Evolutionary conservation across 2,329 filamentous ascomycete genomes (phyloP).

Genomic region (Exophiala bonariae): DNA sequence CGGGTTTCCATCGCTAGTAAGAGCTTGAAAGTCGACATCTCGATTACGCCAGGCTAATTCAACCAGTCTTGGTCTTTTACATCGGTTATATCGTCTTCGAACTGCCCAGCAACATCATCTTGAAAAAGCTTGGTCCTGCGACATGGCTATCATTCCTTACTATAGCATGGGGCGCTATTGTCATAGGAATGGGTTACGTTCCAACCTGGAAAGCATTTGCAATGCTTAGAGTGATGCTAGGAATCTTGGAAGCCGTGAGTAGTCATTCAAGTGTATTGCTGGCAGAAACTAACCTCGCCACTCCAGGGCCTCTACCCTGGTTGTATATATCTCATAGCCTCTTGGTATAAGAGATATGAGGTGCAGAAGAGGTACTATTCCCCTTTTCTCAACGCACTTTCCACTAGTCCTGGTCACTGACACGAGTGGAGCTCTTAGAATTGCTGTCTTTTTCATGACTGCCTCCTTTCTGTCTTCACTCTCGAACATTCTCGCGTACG

Average conservation of each 20-base stretch:
- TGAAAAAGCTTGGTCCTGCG: conserved; percentile 50
- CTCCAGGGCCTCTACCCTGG: too few species aligned
- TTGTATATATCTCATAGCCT: too few species aligned
- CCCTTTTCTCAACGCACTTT: too few species aligned
- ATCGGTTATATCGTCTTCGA: conserved; percentile 61
- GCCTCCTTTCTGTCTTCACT: conserved; percentile 33
- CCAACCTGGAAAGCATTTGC: too few species aligned
- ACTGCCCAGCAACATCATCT: conserved; percentile 53
- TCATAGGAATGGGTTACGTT: too few species aligned
- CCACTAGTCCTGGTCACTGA: not conserved
- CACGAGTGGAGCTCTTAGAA: conserved; percentile 22
- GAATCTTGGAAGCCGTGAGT: conserved; percentile 18
- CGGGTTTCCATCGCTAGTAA: conserved; percentile 6
- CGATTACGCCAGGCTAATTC: conserved; percentile 5
- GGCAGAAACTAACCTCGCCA: not conserved
- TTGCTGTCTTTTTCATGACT: conserved; percentile 31
- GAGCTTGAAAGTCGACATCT: too few species aligned
- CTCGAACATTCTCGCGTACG: conserved; percentile 8
- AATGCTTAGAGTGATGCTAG: too few species aligned
- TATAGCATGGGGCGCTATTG: too few species aligned
- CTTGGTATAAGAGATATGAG: conserved; percentile 22
- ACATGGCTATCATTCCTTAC: conserved; percentile 63
- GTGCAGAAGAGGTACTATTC: conserved; percentile 34
- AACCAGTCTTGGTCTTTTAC: conserved; percentile 70
- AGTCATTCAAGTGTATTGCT: conserved; percentile 35